Conservation (phyloP, 2,329 filamentous ascomycete genomes). For the Trichophaea hybrida region DNA sequence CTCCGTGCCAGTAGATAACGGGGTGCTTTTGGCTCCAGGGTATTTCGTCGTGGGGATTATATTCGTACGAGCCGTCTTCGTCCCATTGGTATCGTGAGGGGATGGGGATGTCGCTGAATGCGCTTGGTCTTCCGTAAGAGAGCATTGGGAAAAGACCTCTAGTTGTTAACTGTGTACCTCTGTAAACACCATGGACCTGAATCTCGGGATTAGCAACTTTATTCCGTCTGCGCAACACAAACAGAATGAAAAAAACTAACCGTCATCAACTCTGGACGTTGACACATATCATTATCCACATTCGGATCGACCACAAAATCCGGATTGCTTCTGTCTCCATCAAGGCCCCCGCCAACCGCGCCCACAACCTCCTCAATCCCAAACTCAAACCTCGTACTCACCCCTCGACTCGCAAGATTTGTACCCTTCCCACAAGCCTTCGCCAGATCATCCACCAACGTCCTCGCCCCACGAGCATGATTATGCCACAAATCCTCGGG, state of each 20-base stretch:
- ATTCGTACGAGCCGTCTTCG: constrained; percentile 29
- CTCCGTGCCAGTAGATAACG: constrained; percentile 44
- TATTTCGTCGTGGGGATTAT: constrained; percentile 33
- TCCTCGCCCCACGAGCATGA: constrained; percentile 8
- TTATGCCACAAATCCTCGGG: constrained; percentile 8
- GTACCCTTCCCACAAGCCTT: constrained; percentile 12
- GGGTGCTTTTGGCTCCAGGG: constrained; percentile 39
- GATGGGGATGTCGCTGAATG: constrained; percentile 41
- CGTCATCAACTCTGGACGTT: constrained; percentile 13
- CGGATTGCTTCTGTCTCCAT: neutral
- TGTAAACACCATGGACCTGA: constrained; percentile 14
- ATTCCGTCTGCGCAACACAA: neutral
- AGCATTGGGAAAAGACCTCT: constrained; percentile 37
- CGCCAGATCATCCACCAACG: constrained; percentile 11
- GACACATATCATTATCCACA: constrained; percentile 16
- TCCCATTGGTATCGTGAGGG: constrained; percentile 30
- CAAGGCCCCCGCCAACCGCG: neutral
- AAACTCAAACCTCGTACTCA: neutral
- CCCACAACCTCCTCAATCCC: neutral
- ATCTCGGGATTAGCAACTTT: neutral
- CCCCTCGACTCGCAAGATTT: constrained; percentile 7
- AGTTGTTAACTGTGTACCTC: constrained; percentile 11
- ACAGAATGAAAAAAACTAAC: neutral
- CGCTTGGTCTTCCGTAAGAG: constrained; percentile 35
- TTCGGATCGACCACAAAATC: constrained; percentile 8